Conservation (phyloP, 2,329 filamentous ascomycete genomes). For the Cercospora zeina region DNA sequence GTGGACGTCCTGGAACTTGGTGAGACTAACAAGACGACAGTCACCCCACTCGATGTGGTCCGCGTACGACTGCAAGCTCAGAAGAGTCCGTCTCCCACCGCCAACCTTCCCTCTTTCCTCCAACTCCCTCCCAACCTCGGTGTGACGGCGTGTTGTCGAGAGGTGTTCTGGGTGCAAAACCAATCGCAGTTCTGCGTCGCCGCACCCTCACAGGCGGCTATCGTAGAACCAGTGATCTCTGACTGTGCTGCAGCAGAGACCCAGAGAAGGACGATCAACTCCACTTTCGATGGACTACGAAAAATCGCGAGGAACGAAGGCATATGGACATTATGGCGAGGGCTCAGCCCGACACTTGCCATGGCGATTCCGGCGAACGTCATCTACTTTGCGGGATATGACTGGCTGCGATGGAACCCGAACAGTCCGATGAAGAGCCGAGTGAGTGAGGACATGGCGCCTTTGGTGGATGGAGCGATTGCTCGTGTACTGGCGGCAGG, state of each 20-base stretch:
- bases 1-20: neutral
- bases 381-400: slow-evolving; percentile 98
- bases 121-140: slow-evolving; percentile 81
- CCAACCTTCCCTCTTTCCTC: slow-evolving; percentile 57
- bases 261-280: slow-evolving; percentile 79
- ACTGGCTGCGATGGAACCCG: slow-evolving; percentile 78
- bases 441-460: slow-evolving; percentile 69
- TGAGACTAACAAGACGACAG: slow-evolving; percentile 49
- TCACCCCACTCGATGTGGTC: slow-evolving; percentile 94
- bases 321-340: slow-evolving; percentile 81
- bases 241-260: slow-evolving; percentile 87
- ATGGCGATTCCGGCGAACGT: slow-evolving; percentile 97
- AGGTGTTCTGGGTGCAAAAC: slow-evolving; percentile 95
- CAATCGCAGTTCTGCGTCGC: slow-evolving; percentile 78
- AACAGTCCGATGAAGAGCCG: slow-evolving; percentile 66
- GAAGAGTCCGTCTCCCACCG: slow-evolving; percentile 56
- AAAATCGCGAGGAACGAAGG: slow-evolving; percentile 97
- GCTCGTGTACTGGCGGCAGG: slow-evolving; percentile 80
- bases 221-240: slow-evolving; percentile 42
- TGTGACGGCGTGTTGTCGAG: slow-evolving; percentile 90
- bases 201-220: slow-evolving; percentile 40
- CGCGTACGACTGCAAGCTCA: slow-evolving; percentile 93
- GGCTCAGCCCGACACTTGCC: slow-evolving; percentile 85
- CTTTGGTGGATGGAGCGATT: slow-evolving; percentile 74
- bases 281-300: slow-evolving; percentile 84